phyloP scores from a whole-genome alignment of 2,329 filamentous ascomycete species.

The Aspergillus sp. region DNA sequence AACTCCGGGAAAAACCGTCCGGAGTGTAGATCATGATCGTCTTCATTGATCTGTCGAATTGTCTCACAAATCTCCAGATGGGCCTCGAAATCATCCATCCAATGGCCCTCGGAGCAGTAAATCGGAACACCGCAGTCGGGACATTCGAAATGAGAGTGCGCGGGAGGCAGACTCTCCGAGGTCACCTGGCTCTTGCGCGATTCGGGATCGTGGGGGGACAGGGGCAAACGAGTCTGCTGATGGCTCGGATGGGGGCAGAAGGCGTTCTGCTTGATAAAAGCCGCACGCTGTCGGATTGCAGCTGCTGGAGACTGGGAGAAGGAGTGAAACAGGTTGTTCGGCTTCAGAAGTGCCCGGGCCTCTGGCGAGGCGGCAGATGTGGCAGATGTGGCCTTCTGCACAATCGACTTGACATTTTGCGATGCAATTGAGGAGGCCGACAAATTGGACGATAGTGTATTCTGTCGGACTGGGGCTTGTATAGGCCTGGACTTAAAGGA shows the following conservation, averaged over 20 bases:
- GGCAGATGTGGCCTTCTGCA: slow-evolving; percentile 31
- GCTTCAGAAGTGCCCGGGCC: slow-evolving; percentile 55
- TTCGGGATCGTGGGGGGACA: slow-evolving; percentile 66
- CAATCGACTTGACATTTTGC: slow-evolving; percentile 21
- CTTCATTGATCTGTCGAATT: slow-evolving; percentile 90
- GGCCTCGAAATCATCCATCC: slow-evolving; percentile 91
- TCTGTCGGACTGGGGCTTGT: slow-evolving; percentile 23
- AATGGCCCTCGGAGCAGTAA: slow-evolving; percentile 92
- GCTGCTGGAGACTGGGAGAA: slow-evolving; percentile 87
- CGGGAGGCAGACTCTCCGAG: slow-evolving; percentile 61
- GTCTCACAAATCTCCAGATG: slow-evolving; percentile 93
- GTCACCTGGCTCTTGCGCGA: slow-evolving; percentile 53
- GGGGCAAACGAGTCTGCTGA: slow-evolving; percentile 69
- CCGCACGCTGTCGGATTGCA: slow-evolving; percentile 82
- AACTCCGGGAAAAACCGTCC: slow-evolving; percentile 94
- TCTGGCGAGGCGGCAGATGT: slow-evolving; percentile 28
- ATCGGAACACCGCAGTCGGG: slow-evolving; percentile 93
- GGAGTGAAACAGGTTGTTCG: slow-evolving; percentile 88
- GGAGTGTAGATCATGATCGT: slow-evolving; percentile 91
- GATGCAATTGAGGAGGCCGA: slow-evolving; percentile 8
- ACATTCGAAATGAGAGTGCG: slow-evolving; percentile 90
- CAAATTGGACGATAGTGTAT: slow-evolving; percentile 2
- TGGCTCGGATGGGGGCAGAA: slow-evolving; percentile 92
- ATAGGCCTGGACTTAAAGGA: slow-evolving; percentile 21
- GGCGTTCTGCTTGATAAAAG: slow-evolving; percentile 89